phyloP scores from a whole-genome alignment of 192 early-diverging fungal species.

The Cetraspora pellucida region DNA sequence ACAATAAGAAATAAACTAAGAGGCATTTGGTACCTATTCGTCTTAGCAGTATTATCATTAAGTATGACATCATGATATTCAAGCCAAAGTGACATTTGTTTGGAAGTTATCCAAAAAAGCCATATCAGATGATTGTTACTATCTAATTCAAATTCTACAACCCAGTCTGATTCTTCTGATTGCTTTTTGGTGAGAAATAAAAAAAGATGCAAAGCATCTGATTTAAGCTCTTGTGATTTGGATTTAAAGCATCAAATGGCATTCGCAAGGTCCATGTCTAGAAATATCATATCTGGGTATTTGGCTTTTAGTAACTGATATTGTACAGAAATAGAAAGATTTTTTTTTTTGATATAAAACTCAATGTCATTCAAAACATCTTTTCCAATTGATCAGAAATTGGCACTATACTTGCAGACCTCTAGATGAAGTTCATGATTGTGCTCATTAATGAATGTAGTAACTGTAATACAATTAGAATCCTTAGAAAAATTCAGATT shows the following conservation, averaged over 20 bases:
- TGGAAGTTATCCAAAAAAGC: no score
- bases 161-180: no score
- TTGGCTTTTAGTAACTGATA: constrained; percentile 9
- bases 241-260: no score
- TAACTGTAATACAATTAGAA: background rate
- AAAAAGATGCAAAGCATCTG: background rate
- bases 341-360: background rate
- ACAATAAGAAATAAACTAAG: constrained; percentile 1
- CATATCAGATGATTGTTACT: no score
- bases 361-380: no score
- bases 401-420: no score
- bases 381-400: no score
- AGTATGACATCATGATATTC: no score
- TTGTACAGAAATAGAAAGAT: constrained; percentile 3
- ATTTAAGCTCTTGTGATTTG: background rate
- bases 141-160: constrained; percentile 23
- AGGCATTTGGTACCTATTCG: background rate
- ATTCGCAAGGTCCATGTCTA: constrained; percentile 4
- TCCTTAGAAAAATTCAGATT: constrained; percentile 1
- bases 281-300: no score
- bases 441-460: background rate
- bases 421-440: background rate
- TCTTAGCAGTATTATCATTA: no score
- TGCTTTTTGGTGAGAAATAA: background rate
- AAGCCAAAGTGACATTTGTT: no score